phyloP scores from a whole-genome alignment of 306 rosid species.

The Rosa rugosa region DNA sequence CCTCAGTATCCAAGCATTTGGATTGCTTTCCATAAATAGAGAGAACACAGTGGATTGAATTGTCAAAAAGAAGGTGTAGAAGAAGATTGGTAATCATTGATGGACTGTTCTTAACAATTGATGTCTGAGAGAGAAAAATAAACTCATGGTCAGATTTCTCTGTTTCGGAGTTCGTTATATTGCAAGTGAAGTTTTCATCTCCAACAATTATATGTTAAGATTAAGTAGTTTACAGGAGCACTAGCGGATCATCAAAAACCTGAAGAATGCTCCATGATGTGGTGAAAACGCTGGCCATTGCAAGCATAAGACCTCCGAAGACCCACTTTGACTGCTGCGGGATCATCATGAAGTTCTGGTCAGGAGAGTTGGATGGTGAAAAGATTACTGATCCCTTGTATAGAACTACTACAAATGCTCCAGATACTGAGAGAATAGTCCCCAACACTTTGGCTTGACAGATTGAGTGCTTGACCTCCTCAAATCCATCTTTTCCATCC shows the following conservation, averaged over 20 bases:
- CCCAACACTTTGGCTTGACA: no score
- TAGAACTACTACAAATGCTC: no score
- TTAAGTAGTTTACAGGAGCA: no score
- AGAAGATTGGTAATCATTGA: constrained; percentile 2
- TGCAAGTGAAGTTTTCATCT: no score
- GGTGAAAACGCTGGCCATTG: constrained; percentile 13
- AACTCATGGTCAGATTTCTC: no score
- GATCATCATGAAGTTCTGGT: constrained; percentile 6
- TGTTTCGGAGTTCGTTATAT: no score
- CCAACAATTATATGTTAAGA: no score
- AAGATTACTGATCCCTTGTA: no score
- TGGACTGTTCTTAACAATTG: constrained; percentile 9
- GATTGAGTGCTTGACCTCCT: no score
- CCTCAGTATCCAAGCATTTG: constrained; percentile 9
- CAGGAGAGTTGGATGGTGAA: background rate
- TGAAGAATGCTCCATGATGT: constrained; percentile 33
- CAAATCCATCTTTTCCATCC: no score
- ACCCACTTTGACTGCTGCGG: constrained; percentile 14
- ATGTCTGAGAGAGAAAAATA: constrained; percentile 2
- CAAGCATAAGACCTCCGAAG: constrained; percentile 26
- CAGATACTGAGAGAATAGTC: no score
- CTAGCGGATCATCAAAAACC: constrained; percentile 6
- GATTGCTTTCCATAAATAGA: constrained; percentile 6
- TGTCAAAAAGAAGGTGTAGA: constrained; percentile 7
- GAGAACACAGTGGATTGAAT: background rate